Evolutionary conservation across 192 early-diverging fungal species (phyloP).

Genomic region (Coemansia sp.): DNA sequence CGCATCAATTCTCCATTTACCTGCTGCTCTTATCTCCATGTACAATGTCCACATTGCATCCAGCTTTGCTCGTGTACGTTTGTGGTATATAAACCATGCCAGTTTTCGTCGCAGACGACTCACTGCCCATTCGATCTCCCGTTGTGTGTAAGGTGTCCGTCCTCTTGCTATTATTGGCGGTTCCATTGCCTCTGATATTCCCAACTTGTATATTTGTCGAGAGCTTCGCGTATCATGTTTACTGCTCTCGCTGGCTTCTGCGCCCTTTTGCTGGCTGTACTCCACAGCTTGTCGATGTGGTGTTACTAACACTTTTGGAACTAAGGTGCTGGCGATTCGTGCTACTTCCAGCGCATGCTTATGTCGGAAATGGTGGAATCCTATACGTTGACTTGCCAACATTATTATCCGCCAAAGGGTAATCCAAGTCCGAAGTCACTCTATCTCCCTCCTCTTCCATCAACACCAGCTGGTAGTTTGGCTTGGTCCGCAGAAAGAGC

Average conservation of each 20-base stretch:
- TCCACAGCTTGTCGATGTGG: not conserved
- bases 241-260: not conserved
- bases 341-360: slow-evolving; percentile 6
- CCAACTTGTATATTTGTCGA: slow-evolving; percentile 9
- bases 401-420: slow-evolving; percentile 8
- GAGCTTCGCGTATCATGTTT: slow-evolving; percentile 11
- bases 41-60: slow-evolving; percentile 37
- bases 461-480: not conserved
- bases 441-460: not conserved
- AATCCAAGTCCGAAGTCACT: not conserved
- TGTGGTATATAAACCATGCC: slow-evolving; percentile 17
- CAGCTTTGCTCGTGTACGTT: slow-evolving; percentile 25
- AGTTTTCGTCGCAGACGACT: slow-evolving; percentile 29
- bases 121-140: slow-evolving; percentile 18
- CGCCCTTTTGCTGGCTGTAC: not conserved
- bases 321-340: not conserved
- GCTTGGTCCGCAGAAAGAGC: not conserved
- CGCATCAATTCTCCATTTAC: slow-evolving; percentile 14
- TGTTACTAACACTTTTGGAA: not conserved
- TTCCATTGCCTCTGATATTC: not conserved
- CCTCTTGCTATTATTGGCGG: slow-evolving; percentile 24
- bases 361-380: slow-evolving; percentile 4
- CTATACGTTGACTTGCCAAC: slow-evolving; percentile 8
- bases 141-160: slow-evolving; percentile 8
- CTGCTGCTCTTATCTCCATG: slow-evolving; percentile 6